These are phyloP conservation scores for Kluyveromyces siamensis DNA, from an alignment of 805 yeast species.

Conservation along the genomic window DNA sequence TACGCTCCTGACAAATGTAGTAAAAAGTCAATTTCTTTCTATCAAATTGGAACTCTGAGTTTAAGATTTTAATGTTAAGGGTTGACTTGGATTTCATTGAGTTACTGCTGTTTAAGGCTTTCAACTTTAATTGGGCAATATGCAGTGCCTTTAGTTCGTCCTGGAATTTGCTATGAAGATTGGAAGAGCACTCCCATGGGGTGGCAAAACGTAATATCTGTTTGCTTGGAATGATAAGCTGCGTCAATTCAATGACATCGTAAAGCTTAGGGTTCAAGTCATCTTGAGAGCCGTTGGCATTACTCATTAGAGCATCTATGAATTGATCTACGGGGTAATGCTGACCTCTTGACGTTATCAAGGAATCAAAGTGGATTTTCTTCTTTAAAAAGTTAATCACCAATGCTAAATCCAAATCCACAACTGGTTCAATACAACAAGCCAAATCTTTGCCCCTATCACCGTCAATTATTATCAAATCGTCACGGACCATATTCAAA, in stretches of 20 bases:
- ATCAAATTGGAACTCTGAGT: conserved; percentile 77
- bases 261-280: conserved; percentile 23
- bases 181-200: conserved; percentile 51
- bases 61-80: conserved; percentile 50
- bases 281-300: conserved; percentile 16
- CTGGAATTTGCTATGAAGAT: conserved; percentile 51
- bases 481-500: conserved; percentile 46
- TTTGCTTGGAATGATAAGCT: conserved; percentile 63
- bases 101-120: conserved; percentile 23
- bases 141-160: conserved; percentile 67
- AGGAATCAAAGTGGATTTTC: conserved; percentile 44
- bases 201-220: conserved; percentile 72
- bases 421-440: conserved; percentile 57
- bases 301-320: conserved; percentile 20
- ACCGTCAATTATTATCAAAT: conserved; percentile 72
- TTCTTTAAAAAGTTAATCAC: conserved; percentile 68
- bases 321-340: conserved; percentile 23
- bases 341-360: conserved; percentile 24
- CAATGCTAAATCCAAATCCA: conserved; percentile 56
- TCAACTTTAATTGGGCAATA: conserved; percentile 49
- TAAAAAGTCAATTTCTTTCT: conserved; percentile 69
- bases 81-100: conserved; percentile 18
- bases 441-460: conserved; percentile 78
- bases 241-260: conserved; percentile 38
- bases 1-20: conserved; percentile 52